phyloP scores from a whole-genome alignment of 2,329 filamentous ascomycete genomes.

The Pyrenochaeta sp. region DNA sequence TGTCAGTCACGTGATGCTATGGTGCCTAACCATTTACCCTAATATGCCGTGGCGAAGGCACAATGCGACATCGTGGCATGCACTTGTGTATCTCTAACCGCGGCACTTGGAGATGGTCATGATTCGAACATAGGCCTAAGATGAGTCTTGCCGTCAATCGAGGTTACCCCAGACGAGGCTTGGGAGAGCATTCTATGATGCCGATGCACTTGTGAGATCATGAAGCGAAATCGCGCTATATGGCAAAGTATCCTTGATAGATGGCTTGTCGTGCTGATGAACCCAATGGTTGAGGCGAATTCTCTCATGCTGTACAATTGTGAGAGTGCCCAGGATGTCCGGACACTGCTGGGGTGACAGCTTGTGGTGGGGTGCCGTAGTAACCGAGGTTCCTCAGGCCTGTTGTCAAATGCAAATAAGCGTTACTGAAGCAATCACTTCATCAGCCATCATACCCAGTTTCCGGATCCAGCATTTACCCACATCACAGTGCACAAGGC shows the following conservation, averaged over 20 bases:
- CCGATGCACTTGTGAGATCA: background rate
- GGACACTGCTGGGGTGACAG: conserved; percentile 6
- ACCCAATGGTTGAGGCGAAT: background rate
- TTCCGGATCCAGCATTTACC: background rate
- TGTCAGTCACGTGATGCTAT: conserved; percentile 13
- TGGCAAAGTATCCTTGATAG: conserved; percentile 6
- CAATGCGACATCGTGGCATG: conserved; percentile 4
- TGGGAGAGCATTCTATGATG: conserved; percentile 6
- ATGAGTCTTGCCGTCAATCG: no score
- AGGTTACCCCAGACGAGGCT: background rate
- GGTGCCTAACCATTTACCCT: conserved; percentile 17
- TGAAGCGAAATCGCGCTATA: background rate
- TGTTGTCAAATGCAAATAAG: conserved; percentile 6
- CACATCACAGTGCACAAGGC: background rate
- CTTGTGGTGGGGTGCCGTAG: conserved; percentile 6
- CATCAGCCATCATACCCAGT: conserved; percentile 7
- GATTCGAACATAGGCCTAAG: no score
- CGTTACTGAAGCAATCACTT: conserved; percentile 11
- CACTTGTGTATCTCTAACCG: conserved; percentile 9
- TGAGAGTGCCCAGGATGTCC: background rate
- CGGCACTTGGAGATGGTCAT: conserved; percentile 1
- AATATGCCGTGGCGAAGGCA: conserved; percentile 15
- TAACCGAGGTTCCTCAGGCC: conserved; percentile 5
- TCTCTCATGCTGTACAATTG: background rate
- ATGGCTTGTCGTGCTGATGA: background rate